A percentile compares a stretch with the other conserved stretches of the same genome.
phyloP scores from a whole-genome alignment of 345 rosid species.

The Alliaria petiolata region DNA sequence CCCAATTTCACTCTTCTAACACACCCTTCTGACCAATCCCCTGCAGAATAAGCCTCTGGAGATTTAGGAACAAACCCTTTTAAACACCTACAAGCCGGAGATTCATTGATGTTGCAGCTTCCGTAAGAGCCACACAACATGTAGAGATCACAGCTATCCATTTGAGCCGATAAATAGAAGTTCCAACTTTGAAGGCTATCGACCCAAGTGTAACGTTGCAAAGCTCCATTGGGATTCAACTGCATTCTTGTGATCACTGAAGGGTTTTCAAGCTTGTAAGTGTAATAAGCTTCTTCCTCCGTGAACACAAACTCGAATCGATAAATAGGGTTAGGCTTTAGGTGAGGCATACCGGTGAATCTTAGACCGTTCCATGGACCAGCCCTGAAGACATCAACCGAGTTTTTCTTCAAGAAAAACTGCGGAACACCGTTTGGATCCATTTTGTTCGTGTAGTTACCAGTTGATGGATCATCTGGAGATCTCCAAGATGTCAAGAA shows the following conservation, averaged over 20 bases:
- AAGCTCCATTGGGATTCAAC: slow-evolving; percentile 42
- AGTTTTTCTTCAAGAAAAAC: slow-evolving; percentile 40
- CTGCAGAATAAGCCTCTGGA: slow-evolving; percentile 48
- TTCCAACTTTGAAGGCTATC: slow-evolving; percentile 50
- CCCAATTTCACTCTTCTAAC: slow-evolving; percentile 42
- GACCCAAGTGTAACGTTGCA: slow-evolving; percentile 61
- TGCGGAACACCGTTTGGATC: slow-evolving; percentile 70
- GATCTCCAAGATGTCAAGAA: slow-evolving; percentile 62
- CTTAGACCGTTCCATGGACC: slow-evolving; percentile 82
- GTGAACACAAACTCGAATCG: slow-evolving; percentile 41
- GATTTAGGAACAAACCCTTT: slow-evolving; percentile 59
- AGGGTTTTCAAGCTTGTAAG: slow-evolving; percentile 29
- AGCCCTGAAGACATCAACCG: slow-evolving; percentile 34
- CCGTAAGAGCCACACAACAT: slow-evolving; percentile 73
- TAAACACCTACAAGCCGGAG: slow-evolving; percentile 75
- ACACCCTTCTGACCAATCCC: slow-evolving; percentile 77
- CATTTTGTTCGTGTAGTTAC: slow-evolving; percentile 53
- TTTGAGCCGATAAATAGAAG: slow-evolving; percentile 68
- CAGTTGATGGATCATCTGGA: slow-evolving; percentile 62
- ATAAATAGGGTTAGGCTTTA: slow-evolving; percentile 38
- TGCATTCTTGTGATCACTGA: slow-evolving; percentile 49
- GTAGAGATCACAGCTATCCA: slow-evolving; percentile 79
- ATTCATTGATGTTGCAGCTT: slow-evolving; percentile 61
- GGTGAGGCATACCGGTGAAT: slow-evolving; percentile 34
- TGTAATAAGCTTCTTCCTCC: slow-evolving; percentile 33